A percentile compares a stretch with the other conserved stretches of the same genome.
phyloP scores from a whole-genome alignment of 768 basidiomycete genomes.

The Amanita pallidorosea region DNA sequence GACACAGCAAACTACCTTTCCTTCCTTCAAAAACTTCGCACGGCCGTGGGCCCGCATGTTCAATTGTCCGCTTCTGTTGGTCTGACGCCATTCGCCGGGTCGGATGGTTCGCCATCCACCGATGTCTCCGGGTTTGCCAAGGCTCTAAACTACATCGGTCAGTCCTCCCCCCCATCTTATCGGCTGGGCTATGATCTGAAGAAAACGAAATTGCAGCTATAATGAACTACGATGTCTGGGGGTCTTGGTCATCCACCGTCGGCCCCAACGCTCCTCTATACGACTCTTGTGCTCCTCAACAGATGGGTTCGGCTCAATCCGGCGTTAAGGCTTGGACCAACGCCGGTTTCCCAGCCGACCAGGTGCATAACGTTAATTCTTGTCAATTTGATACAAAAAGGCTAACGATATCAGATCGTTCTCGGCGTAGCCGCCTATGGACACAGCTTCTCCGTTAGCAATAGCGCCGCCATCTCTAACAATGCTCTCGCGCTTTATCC shows the following conservation, averaged over 20 bases:
- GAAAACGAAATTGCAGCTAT: conserved; percentile 25
- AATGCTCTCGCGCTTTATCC: conserved; percentile 18
- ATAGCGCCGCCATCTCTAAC: conserved; percentile 24
- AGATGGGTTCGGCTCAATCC: conserved; percentile 61
- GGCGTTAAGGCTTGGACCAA: conserved; percentile 62
- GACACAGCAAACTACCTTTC: conserved; percentile 73
- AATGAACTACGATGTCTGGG: conserved; percentile 54
- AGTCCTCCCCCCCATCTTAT: conserved; percentile 4
- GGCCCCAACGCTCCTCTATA: conserved; percentile 82
- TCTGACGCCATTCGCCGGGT: conserved; percentile 28
- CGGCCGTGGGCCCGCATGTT: conserved; percentile 36
- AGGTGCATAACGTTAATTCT: conserved; percentile 13
- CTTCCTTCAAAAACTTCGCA: conserved; percentile 64
- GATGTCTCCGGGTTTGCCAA: conserved; percentile 67
- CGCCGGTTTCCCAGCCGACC: conserved; percentile 60
- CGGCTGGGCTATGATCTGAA: neutral
- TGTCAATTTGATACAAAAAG: neutral
- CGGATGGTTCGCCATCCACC: conserved; percentile 47
- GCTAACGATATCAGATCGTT: conserved; percentile 32
- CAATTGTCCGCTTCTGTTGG: conserved; percentile 43
- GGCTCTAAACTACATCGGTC: conserved; percentile 42
- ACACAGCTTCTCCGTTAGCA: conserved; percentile 50
- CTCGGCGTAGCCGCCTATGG: conserved; percentile 79
- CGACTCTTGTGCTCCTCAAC: conserved; percentile 52
- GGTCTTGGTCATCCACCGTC: conserved; percentile 37